Evolutionary conservation across 805 yeast species (phyloP), one percentile per base, ranked within the genome.

Genomic region (Tetrapisispora pingtungensis): DNA sequence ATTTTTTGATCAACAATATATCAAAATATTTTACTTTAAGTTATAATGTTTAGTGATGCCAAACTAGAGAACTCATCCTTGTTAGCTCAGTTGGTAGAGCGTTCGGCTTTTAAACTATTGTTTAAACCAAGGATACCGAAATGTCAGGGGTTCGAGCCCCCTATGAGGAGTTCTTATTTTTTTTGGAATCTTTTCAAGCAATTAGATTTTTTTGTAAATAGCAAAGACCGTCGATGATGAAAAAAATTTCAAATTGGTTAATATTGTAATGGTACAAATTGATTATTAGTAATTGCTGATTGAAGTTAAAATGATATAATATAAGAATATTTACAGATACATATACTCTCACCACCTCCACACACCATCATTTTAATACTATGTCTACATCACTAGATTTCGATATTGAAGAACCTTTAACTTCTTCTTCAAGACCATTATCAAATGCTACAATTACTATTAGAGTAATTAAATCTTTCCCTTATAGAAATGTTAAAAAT

Each of bases 381-480:
- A 40, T 40, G 43, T 8, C 39, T 8, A 20, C 18, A 6, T 10
- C 22, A 14, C 17, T 14, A 20, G 40, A 41, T 35, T 67, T 49
- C 47, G 75, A 72, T 48, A 41, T 64, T 30, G 78, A 78, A 49
- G 90, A 85, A 56, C 95, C 95, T 0, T 66, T 87, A 45, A 85
- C 95, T 0, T 83, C 94, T 1, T 78, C 79, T 15, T 81, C 78
- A 12, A 76, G 85, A 47, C 96, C 93, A 18, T 51, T 66, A 8
- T 51, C 67, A 6, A 80, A 78, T 58, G 80, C 96, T 0, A 77
- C 87, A 13, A 64, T 93, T 35, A 93, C 98, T 0, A 73, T 93
- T 6, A 75, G 98, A 46, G 75, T 93, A 19, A 77, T 93, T 57
- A 90, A 90, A 60, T 87, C 96, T 1, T 93, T 93, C 61, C 90